Base-by-base conservation (phyloP, 73 alveolate species). In the Stentor coeruleus region DNA sequence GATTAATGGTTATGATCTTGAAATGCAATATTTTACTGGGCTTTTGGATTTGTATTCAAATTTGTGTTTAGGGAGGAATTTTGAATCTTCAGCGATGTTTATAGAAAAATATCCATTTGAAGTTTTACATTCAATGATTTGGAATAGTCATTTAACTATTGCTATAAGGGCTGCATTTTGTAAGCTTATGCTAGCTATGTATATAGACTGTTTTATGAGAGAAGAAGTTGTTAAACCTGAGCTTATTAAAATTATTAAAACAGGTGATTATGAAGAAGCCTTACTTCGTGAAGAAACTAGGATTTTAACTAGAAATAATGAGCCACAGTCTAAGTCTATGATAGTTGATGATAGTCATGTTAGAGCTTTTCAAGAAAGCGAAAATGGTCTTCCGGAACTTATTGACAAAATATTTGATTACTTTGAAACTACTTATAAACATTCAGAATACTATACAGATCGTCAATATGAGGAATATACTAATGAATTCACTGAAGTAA, bases 151-250 rank as follows among this genome's bases (percentile, higher is more conserved):
- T 75, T 14, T 75, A 15, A 14, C 59, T 39, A 38, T 14, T 37
- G 33, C 26, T 20, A 39, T 38, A 14, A 75, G 91, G 33, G 91
- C 91, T 35, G 86, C 86, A 26, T 82, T 85, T 73, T 79, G 60
- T 81, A 85, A 85, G 59, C 80, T 85, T 77, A 39, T 85, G 26
- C 11, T 77, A 37, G 82, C 75, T 1, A 28, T 85, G 11, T 80
- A 85, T 85, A 82, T 85, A 81, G 91, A 85, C 58, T 55, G 82
- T 37, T 81, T 42, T 35, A 88, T 86, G 4, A 76, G 81, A 20
- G 82, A 83, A 37, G 82, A 80, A 82, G 59, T 73, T 30, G 77
- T 77, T 28, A 81, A 59, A 20, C 91, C 91, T 6, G 91, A 85
- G 77, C 87, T 81, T 20, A 81, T 79, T 3, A 85, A 84, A 84